Conservation (phyloP, 495 filamentous ascomycete genomes). For the Penicillium coprophilum region DNA sequence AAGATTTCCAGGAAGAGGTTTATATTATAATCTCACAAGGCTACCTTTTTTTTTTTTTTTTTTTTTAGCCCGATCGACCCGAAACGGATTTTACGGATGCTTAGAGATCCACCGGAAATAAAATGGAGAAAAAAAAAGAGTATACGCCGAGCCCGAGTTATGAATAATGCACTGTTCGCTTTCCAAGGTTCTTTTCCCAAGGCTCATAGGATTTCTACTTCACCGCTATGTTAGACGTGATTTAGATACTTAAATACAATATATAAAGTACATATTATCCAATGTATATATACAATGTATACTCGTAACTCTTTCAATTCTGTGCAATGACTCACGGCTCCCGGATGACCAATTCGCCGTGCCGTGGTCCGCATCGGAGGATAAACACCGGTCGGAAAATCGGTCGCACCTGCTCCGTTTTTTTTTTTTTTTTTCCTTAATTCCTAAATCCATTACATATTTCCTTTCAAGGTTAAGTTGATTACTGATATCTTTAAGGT, state of each 20-base stretch:
- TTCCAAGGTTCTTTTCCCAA: neutral
- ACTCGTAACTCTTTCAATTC: neutral
- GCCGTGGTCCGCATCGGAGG: constrained; percentile 6
- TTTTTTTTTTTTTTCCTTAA: neutral
- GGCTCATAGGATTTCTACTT: neutral
- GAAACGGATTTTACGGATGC: constrained; percentile 11
- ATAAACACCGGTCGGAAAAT: constrained; percentile 2
- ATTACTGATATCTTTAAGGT: neutral
- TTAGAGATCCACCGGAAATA: constrained; percentile 9
- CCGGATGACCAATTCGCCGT: constrained; percentile 14
- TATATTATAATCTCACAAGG: constrained; percentile 10
- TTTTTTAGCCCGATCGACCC: constrained; percentile 7
- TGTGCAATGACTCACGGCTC: too few relatives aligned
- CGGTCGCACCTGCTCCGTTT: constrained; percentile 2
- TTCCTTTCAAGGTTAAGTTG: neutral
- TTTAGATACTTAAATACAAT: neutral
- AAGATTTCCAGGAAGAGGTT: neutral
- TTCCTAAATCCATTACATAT: constrained; percentile 5
- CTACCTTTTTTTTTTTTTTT: neutral
- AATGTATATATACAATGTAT: neutral
- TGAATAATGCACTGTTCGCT: constrained; percentile 3
- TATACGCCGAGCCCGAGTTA: neutral
- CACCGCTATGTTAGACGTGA: constrained; percentile 3
- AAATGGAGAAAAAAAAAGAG: constrained; percentile 2
- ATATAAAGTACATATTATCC: neutral